Base-by-base conservation (phyloP, 345 rosid genomes). In the Eucalyptus pauciflora region DNA sequence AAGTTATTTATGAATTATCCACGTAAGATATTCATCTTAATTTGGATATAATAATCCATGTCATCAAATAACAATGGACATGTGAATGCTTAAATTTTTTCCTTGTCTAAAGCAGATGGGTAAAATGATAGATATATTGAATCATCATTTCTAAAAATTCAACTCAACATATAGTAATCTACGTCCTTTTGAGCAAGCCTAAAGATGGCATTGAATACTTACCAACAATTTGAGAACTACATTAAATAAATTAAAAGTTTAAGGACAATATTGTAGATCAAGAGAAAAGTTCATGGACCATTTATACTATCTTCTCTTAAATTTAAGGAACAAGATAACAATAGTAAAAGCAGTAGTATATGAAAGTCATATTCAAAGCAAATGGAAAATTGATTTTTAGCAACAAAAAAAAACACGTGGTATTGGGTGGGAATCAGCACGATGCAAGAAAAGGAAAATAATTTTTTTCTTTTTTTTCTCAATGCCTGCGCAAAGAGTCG, bases 161-260 rank as follows among this genome's bases (percentile, higher is more conserved):
- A 27, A 60, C 67, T 10, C 67, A 27, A 60, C 7, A 60, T 60
- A 25, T 12, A 9, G 5, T 60, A 25, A 60, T 27, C 15, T 13
- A 60, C 7, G 3, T 27, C n/a, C 67, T 0, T 60, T 27, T 27
- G 31, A 27, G 31, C 31, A 60, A 60, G 7, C 15, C 3, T 60
- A 60, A 60, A 12, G 31, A 60, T 2, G 1, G 1, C 31, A 60
- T 60, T 11, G 7, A 12, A 60, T 0, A 27, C 1, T 60, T 12
- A 60, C 4, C 1, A 5, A 5, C 1, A 60, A 0, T 27, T 27
- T 1, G 0, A 11, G 8, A 51, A 51, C 1, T 8, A 51, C 10
- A 52, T 52, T 52, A 1, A 52, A 52, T 7, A 9, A 24, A 24
- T 52, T 52, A 24, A 56, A 58, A 58, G 0, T 58, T 58, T 24